Base-by-base conservation (phyloP, 345 rosid genomes). In the Acer yangbiense region DNA sequence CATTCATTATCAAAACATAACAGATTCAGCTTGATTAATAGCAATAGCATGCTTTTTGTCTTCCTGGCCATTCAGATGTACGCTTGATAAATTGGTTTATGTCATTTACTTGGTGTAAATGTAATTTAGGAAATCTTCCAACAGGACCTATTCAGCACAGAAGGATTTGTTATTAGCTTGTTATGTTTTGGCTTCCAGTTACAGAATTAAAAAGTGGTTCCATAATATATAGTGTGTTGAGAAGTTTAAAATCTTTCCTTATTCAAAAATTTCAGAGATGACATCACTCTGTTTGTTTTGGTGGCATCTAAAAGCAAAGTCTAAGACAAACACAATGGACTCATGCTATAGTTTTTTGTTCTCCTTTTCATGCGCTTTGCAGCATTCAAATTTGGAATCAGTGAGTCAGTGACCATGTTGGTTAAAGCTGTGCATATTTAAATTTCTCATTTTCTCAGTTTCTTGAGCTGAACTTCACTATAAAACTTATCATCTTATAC, bases 281-380 rank as follows among this genome's bases (percentile, higher is more conserved):
- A 65, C 13, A 65, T 52, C 71, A 35, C 66, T 13, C 20, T 16
- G 21, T 52, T 67, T 55, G 39, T 52, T n/a, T 54, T 8, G 27
- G 20, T 50, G 13, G 39, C 66, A 35, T 20, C 8, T 76, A 7
- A 69, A 66, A 44, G 54, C 72, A 35, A 76, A n/a, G 23, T 18
- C 32, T 54, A 67, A 21, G 41, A 44, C 32, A 41, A 65, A 55
- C 20, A 44, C 66, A 55, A 2, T 54, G 63, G 54, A 55, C 10
- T 35, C 35, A 20, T 65, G 71, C 6, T 71, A 2, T 71, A 17
- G 12, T 14, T 25, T 9, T 3, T 52, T 18, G 6, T 17, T 17
- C 64, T 57, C 6, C 11, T 68, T 46, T 35, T 69, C 57, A 25
- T 48, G 29, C 29, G 27, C 32, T 44, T 76, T 72, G 73, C 58